Evolutionary conservation across 2,329 filamentous ascomycete species (phyloP).

Genomic region (Hypoxylon sp.): DNA sequence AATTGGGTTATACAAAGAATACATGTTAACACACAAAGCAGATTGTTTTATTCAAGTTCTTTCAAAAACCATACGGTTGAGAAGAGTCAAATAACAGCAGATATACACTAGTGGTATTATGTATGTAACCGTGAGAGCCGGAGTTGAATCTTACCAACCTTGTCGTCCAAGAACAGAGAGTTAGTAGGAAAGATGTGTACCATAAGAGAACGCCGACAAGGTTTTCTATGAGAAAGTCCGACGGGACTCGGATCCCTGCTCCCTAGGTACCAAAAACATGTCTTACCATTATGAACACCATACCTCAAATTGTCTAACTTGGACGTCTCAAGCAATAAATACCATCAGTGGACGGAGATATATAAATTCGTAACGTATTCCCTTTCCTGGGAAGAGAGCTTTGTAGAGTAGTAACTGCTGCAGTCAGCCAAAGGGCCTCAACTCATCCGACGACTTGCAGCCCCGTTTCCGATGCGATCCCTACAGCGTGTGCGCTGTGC

Average conservation of each 20-base stretch:
- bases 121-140: not conserved
- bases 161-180: not conserved
- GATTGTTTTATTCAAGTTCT: not conserved
- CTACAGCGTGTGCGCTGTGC: not conserved
- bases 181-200: not conserved
- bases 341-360: not conserved
- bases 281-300: conserved; percentile 2
- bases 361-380: not conserved
- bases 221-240: not conserved
- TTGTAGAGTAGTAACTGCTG: not conserved
- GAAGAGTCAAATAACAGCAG: not conserved
- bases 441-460: not conserved
- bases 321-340: not conserved
- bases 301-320: not conserved
- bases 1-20: not conserved
- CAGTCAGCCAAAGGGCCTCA: not conserved
- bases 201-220: not conserved
- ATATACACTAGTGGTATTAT: too few species aligned
- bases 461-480: not conserved
- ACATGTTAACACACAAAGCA: not conserved
- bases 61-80: not conserved
- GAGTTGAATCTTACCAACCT: not conserved
- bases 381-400: not conserved
- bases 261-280: not conserved
- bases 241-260: not conserved